These are phyloP conservation scores for Tylopilus rubrobrunneus DNA, from an alignment of 768 basidiomycete species.

Conservation along the genomic window DNA sequence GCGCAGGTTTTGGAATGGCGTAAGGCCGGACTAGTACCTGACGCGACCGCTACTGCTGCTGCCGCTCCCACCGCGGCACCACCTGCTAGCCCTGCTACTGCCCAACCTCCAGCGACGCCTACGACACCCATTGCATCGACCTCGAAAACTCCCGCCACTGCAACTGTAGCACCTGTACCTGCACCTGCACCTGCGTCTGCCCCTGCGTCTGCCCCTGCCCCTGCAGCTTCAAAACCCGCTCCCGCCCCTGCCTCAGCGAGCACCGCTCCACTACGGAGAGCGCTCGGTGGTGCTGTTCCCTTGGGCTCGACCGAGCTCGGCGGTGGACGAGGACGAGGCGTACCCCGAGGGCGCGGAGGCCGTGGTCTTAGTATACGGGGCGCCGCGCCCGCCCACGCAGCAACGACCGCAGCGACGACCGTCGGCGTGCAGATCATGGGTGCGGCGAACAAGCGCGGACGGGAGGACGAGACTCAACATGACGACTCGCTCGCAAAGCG, in stretches of 20 bases:
- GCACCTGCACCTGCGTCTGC: background rate
- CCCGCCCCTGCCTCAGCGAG: slow-evolving; percentile 22
- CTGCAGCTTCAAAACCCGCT: slow-evolving; percentile 5
- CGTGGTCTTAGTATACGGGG: slow-evolving; percentile 30
- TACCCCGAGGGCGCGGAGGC: slow-evolving; percentile 31
- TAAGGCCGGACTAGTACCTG: slow-evolving; percentile 46
- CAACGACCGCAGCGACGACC: slow-evolving; percentile 25
- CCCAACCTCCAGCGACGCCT: slow-evolving; percentile 25
- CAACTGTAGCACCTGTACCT: slow-evolving; percentile 10
- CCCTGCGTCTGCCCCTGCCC: background rate
- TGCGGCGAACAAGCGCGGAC: slow-evolving; percentile 59
- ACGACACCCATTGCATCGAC: slow-evolving; percentile 28
- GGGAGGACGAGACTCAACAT: slow-evolving; percentile 47
- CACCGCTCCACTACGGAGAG: slow-evolving; percentile 31
- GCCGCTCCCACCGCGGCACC: slow-evolving; percentile 17
- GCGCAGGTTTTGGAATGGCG: slow-evolving; percentile 56
- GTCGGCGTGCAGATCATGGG: slow-evolving; percentile 57
- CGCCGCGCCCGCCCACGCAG: slow-evolving; percentile 20
- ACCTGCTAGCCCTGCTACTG: slow-evolving; percentile 10
- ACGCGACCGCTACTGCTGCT: slow-evolving; percentile 26
- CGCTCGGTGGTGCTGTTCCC: slow-evolving; percentile 27
- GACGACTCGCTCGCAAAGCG: slow-evolving; percentile 67
- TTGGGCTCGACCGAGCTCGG: slow-evolving; percentile 19
- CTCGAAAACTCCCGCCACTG: slow-evolving; percentile 4
- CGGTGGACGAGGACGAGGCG: slow-evolving; percentile 35